Evolutionary conservation across 2,329 filamentous ascomycete species (phyloP).

Genomic region (Elsinoe arachidis): DNA sequence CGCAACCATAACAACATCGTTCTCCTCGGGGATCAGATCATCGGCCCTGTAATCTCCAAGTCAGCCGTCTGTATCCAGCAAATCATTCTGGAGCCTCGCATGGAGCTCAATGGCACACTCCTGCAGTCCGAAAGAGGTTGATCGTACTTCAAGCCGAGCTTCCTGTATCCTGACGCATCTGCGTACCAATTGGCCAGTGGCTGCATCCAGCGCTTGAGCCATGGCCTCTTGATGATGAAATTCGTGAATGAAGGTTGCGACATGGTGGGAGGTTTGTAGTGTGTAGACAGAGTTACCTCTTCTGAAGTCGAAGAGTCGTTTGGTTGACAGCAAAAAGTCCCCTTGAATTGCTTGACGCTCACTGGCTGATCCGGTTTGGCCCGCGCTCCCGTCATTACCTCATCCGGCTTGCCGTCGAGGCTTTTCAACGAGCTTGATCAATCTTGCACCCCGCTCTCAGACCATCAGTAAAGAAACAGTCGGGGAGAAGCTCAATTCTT

Average conservation of each 20-base stretch:
- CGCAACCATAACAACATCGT: constrained; percentile 73
- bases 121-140: constrained; percentile 1
- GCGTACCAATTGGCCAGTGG: constrained; percentile 83
- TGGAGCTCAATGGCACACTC: background rate
- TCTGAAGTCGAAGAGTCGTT: constrained; percentile 16
- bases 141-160: constrained; percentile 78
- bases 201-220: constrained; percentile 69
- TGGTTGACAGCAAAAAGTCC: constrained; percentile 8
- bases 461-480: constrained; percentile 5
- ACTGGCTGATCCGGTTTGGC: background rate
- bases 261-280: constrained; percentile 42
- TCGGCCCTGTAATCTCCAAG: constrained; percentile 58
- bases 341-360: constrained; percentile 4
- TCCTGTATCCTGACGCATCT: constrained; percentile 83
- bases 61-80: background rate
- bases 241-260: constrained; percentile 64
- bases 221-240: constrained; percentile 75
- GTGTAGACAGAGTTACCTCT: constrained; percentile 25
- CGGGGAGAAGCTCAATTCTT: background rate
- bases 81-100: background rate
- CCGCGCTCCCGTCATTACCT: constrained; percentile 1
- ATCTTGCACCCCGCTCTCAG: constrained; percentile 6
- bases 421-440: constrained; percentile 8
- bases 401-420: constrained; percentile 9
- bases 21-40: constrained; percentile 91